Conservation (phyloP, 1,284 basidiomycete species). For the Tilletiopsis washingtonensis region DNA sequence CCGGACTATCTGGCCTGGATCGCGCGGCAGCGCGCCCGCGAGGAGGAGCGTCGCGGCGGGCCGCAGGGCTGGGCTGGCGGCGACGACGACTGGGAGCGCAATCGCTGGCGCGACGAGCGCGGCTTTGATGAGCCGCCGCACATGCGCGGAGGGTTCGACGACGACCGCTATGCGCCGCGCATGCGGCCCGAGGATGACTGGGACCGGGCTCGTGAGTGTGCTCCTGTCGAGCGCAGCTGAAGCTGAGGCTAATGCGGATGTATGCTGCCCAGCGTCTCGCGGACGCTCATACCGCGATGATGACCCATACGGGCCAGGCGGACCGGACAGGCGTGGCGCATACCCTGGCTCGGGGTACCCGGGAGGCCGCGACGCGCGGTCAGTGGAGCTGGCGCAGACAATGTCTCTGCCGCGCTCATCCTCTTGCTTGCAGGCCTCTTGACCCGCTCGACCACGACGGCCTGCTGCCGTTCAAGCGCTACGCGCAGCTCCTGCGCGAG, state of each 20-base stretch:
- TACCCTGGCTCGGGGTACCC: too few relatives aligned
- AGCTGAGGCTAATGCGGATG: too few relatives aligned
- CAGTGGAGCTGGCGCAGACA: too few relatives aligned
- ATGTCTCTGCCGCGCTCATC: too few relatives aligned
- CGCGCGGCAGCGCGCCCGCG: background rate
- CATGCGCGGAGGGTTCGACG: background rate
- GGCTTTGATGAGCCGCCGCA: background rate
- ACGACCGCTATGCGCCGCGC: background rate
- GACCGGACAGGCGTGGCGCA: too few relatives aligned
- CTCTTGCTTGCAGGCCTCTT: background rate
- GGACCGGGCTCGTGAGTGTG: background rate
- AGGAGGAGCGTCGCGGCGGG: background rate
- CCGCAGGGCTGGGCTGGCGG: background rate
- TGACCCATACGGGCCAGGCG: too few relatives aligned
- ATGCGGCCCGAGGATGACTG: background rate
- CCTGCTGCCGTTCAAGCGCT: slow-evolving; percentile 22
- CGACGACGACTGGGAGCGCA: background rate
- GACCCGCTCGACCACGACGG: background rate
- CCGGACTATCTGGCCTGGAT: background rate
- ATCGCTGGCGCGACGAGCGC: background rate
- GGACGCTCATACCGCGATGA: too few relatives aligned
- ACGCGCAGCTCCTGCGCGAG: slow-evolving; percentile 15
- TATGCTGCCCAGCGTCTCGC: too few relatives aligned
- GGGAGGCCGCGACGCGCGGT: too few relatives aligned
- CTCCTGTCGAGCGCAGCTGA: too few relatives aligned